Evolutionary conservation across 2,329 filamentous ascomycete genomes (phyloP).

Genomic region (Pseudogymnoascus verrucosus): DNA sequence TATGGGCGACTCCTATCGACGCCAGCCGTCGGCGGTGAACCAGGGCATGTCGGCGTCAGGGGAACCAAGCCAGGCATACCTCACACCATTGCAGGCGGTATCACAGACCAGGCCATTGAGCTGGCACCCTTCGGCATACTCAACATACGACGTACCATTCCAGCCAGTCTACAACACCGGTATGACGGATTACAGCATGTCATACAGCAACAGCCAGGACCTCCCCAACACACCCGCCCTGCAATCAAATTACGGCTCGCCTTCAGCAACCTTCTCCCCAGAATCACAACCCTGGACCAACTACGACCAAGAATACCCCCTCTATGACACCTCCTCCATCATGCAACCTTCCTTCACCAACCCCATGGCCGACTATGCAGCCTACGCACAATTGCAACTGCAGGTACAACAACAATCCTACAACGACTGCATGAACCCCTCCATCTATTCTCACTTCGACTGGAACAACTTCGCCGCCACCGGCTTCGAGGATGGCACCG

Average conservation of each 20-base stretch:
- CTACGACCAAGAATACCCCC: conserved; percentile 21
- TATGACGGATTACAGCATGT: conserved; percentile 26
- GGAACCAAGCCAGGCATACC: neutral
- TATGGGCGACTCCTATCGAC: conserved; percentile 39
- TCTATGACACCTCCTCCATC: conserved; percentile 11
- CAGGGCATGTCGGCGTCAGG: neutral
- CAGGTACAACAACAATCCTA: conserved; percentile 13
- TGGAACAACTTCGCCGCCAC: conserved; percentile 42
- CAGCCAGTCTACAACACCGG: conserved; percentile 25
- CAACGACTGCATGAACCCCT: conserved; percentile 17
- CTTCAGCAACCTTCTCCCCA: conserved; percentile 46
- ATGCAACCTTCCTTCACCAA: neutral
- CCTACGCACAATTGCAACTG: conserved; percentile 15
- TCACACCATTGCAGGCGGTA: conserved; percentile 17
- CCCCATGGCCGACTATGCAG: neutral
- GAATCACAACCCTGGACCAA: conserved; percentile 38
- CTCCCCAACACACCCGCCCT: conserved; percentile 42
- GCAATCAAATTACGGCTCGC: conserved; percentile 53
- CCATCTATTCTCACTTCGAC: conserved; percentile 28
- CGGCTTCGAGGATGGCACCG: conserved; percentile 36
- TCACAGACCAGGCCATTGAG: conserved; percentile 53
- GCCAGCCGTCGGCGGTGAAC: conserved; percentile 18
- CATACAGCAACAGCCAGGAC: conserved; percentile 32
- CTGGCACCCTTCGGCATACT: conserved; percentile 63
- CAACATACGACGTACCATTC: conserved; percentile 24